Evolutionary conservation across 257 asterid genomes (phyloP).

Genomic region (Nyctanthes arbortristis): DNA sequence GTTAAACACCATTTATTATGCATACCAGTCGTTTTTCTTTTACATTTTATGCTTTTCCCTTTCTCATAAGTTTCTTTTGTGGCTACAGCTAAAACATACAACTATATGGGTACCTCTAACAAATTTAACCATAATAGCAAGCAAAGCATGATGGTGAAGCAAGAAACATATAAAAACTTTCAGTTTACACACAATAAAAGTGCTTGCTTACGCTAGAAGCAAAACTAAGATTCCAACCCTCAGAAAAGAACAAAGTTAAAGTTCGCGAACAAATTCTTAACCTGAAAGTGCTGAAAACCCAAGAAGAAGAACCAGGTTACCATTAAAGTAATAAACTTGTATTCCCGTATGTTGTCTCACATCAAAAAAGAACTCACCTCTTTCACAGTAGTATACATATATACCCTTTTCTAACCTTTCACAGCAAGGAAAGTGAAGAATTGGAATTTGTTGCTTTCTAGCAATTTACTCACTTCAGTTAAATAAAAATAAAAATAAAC

Average conservation of each 20-base stretch:
- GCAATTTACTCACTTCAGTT: neutral
- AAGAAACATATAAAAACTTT: slow-evolving; percentile 31
- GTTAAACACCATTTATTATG: slow-evolving; percentile 33
- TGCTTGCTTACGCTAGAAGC: slow-evolving; percentile 65
- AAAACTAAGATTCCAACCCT: slow-evolving; percentile 54
- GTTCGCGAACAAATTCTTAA: slow-evolving; percentile 22
- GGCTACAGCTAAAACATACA: slow-evolving; percentile 28
- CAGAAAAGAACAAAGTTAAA: slow-evolving; percentile 34
- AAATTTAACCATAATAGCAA: slow-evolving; percentile 30
- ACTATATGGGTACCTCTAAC: slow-evolving; percentile 22
- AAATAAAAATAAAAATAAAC: neutral
- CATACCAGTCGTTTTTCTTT: slow-evolving; percentile 26
- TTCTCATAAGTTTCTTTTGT: slow-evolving; percentile 25
- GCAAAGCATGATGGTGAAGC: slow-evolving; percentile 28
- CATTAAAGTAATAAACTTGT: slow-evolving; percentile 16
- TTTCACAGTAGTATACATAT: slow-evolving; percentile 5
- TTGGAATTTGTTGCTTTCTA: neutral
- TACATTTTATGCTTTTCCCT: neutral
- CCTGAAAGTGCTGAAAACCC: slow-evolving; percentile 17
- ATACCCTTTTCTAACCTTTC: slow-evolving; percentile 4
- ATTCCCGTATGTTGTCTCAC: slow-evolving; percentile 24
- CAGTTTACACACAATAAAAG: slow-evolving; percentile 24
- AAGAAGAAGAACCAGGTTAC: slow-evolving; percentile 19
- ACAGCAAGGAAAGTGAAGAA: neutral
- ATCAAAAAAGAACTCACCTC: slow-evolving; percentile 14